Base-by-base conservation (phyloP, 2,329 filamentous ascomycete genomes). In the Trichoderma koningii region DNA sequence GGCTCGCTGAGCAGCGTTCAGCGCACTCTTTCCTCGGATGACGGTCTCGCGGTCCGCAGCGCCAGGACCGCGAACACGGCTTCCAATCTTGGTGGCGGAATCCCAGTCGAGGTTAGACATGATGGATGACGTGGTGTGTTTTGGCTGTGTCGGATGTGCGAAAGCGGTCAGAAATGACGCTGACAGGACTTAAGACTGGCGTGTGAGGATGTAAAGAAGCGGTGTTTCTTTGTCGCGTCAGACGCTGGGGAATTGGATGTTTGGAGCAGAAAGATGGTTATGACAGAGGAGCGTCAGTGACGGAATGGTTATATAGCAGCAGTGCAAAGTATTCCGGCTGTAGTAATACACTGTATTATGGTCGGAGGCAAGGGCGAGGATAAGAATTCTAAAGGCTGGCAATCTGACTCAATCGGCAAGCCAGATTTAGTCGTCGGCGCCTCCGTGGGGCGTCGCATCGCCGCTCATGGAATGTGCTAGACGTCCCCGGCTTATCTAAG, bases 71-170 rank as follows among this genome's bases (percentile, higher is more conserved):
- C 88, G 87, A 75, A 85, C 86, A 81, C 91, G 94, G 86, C 87
- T 92, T 75, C 95, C 95, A 76, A 99, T 98, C 85, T 95, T 96
- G 81, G 93, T 96, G 72, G 90, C 87, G 71, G 81, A 79, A 73
- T 97, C 90, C 93, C 94, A 98, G 74, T 96, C 78, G 72, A 34
- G 28, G 73, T 47, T 48, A 55, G 80, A 78, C 85, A 90, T 87
- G 60, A 74, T 88, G 88, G 19, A 34, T 53, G 52, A 14, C 9
- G 10, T 38, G 34, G 34, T 38, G 34, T 38, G 34, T 38, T 38
- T 38, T 38, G 34, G 5, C n/a, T 38, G 34, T 14, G 34, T 38
- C 10, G 41, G 38, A 26, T n/a, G 50, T 53, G 19, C 26, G 28
- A 26, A 30, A 63, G 60, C 60, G 60, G 60, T 63, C 60, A 63